Percentiles rank a stretch among this genome's conserved stretches.
phyloP scores from a whole-genome alignment of 208 protist species.

The Endotrypanum monterogeii region DNA sequence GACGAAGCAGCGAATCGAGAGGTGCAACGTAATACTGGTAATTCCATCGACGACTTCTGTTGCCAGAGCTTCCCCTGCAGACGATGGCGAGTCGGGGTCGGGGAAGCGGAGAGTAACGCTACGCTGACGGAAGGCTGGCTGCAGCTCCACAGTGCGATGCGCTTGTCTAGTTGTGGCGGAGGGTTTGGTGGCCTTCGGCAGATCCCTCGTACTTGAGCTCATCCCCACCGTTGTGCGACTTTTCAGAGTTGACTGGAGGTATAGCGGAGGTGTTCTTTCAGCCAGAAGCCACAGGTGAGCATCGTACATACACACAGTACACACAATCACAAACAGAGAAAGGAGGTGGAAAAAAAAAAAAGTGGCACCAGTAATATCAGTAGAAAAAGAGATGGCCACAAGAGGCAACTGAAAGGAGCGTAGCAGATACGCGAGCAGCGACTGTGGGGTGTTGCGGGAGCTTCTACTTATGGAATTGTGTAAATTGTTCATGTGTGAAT shows the following conservation, averaged over 20 bases:
- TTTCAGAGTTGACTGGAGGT: neutral
- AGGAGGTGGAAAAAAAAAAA: neutral
- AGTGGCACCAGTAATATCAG: too few relatives aligned
- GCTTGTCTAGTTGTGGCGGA: neutral
- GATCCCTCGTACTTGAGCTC: neutral
- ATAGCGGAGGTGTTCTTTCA: neutral
- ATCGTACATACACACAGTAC: too few relatives aligned
- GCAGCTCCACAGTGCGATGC: conserved; percentile 13
- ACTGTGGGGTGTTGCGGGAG: neutral
- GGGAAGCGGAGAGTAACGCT: conserved; percentile 18
- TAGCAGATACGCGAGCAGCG: neutral
- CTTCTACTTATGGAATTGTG: too few relatives aligned
- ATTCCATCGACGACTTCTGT: neutral
- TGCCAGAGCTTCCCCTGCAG: neutral
- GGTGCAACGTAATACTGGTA: conserved; percentile 30
- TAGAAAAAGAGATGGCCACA: neutral
- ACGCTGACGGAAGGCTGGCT: conserved; percentile 24
- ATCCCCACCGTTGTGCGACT: neutral
- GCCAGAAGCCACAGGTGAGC: neutral
- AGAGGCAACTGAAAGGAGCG: too few relatives aligned
- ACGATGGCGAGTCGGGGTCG: neutral
- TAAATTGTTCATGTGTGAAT: too few relatives aligned
- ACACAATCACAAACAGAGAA: neutral
- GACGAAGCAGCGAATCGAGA: conserved; percentile 65
- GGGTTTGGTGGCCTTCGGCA: neutral